Percentiles rank a stretch among this genome's conserved stretches.
Conservation (phyloP, 768 basidiomycete genomes). For the Asterophora parasitica region DNA sequence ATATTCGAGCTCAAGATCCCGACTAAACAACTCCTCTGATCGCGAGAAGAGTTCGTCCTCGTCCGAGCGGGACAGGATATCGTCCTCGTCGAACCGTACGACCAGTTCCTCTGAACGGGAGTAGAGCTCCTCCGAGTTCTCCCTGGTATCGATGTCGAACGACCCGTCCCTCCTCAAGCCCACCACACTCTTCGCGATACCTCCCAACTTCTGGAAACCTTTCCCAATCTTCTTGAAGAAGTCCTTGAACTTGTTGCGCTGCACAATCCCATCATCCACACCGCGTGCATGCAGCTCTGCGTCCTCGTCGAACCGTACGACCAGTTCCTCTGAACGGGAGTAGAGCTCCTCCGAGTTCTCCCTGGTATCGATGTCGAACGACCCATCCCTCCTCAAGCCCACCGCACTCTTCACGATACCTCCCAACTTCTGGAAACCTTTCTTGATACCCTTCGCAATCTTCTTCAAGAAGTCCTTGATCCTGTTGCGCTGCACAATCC, state of each 20-base stretch:
- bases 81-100: background rate
- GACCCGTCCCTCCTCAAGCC: conserved; percentile 3
- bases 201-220: background rate
- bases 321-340: conserved; percentile 1
- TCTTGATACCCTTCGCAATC: too few species aligned
- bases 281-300: background rate
- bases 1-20: conserved; percentile 4
- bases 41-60: background rate
- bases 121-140: background rate
- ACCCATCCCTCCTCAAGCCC: conserved; percentile 1
- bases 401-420: background rate
- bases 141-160: background rate
- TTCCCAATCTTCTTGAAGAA: background rate
- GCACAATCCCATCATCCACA: background rate
- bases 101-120: conserved; percentile 2
- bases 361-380: background rate
- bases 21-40: background rate
- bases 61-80: background rate
- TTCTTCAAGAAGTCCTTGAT: background rate
- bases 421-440: background rate
- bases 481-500: background rate
- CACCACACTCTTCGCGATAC: background rate
- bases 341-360: background rate
- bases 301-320: background rate
- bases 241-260: background rate